Conservation (phyloP, 352 stramenopile genomes). For the Pythium plurisporium region DNA sequence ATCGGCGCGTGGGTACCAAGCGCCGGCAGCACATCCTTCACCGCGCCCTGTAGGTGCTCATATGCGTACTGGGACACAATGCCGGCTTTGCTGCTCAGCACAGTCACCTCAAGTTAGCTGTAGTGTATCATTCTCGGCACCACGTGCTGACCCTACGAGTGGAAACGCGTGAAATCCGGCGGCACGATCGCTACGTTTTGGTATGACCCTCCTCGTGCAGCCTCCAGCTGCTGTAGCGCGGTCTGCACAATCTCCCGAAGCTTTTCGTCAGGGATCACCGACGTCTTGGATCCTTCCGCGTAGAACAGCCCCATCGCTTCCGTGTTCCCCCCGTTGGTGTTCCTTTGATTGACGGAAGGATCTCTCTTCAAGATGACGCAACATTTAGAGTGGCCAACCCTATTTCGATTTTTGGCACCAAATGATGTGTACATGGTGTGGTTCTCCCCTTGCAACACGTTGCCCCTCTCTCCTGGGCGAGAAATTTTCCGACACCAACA, state of each 20-base stretch:
- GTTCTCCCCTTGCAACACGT: background rate
- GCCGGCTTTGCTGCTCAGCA: slow-evolving; percentile 77
- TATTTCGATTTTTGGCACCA: background rate
- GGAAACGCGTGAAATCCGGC: slow-evolving; percentile 96
- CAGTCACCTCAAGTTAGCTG: background rate
- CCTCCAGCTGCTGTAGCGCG: slow-evolving; percentile 65
- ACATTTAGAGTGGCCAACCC: background rate
- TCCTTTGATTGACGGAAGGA: background rate
- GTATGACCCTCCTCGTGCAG: slow-evolving; percentile 39
- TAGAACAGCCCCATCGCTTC: slow-evolving; percentile 68
- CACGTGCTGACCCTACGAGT: slow-evolving; percentile 76
- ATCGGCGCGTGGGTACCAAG: slow-evolving; percentile 96
- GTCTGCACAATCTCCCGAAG: slow-evolving; percentile 60
- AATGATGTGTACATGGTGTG: slow-evolving; percentile 12
- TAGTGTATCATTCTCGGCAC: no score
- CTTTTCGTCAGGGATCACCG: slow-evolving; percentile 52
- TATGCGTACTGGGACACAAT: slow-evolving; percentile 92
- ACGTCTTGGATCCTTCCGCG: slow-evolving; percentile 63
- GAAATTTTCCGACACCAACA: background rate
- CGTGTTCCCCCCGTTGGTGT: background rate
- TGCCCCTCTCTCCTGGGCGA: background rate
- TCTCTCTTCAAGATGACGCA: background rate
- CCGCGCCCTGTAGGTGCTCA: slow-evolving; percentile 83
- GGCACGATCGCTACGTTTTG: slow-evolving; percentile 88
- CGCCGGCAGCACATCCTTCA: slow-evolving; percentile 91